Conservation (phyloP, 768 basidiomycete species). For the Mycena belliarum region DNA sequence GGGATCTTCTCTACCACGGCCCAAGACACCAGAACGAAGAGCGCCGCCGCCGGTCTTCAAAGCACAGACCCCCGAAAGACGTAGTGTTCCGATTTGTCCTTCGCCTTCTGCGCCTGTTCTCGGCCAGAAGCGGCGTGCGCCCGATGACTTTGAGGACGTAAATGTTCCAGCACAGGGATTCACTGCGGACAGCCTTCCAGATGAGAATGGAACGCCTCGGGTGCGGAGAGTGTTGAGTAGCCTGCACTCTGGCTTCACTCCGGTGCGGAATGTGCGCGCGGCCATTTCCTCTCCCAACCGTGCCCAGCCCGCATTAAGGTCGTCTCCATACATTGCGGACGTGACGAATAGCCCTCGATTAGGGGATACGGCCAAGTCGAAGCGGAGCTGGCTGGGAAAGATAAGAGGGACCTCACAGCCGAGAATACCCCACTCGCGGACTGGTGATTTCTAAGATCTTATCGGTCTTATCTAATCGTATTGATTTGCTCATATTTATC, state of each 20-base stretch:
- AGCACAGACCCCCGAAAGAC: slow-evolving; percentile 51
- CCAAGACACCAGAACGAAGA: slow-evolving; percentile 57
- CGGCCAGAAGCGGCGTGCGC: slow-evolving; percentile 73
- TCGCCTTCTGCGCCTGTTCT: slow-evolving; percentile 42
- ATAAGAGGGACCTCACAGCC: slow-evolving; percentile 52
- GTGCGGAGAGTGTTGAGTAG: slow-evolving; percentile 59
- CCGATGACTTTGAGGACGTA: slow-evolving; percentile 71
- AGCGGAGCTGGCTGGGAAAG: slow-evolving; percentile 74
- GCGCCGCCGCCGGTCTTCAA: slow-evolving; percentile 47
- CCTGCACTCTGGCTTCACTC: slow-evolving; percentile 71
- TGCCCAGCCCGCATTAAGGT: slow-evolving; percentile 30
- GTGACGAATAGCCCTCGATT: slow-evolving; percentile 67
- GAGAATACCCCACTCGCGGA: slow-evolving; percentile 22
- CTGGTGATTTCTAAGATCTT: slow-evolving; percentile 24
- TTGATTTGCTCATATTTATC: slow-evolving; percentile 14
- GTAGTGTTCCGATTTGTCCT: slow-evolving; percentile 27
- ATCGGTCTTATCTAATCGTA: not conserved
- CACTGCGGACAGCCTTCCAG: slow-evolving; percentile 53
- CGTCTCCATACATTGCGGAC: slow-evolving; percentile 49
- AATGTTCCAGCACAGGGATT: slow-evolving; percentile 67
- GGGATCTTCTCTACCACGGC: slow-evolving; percentile 40
- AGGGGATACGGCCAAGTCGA: slow-evolving; percentile 43
- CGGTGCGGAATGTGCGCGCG: slow-evolving; percentile 48
- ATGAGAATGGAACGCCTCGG: slow-evolving; percentile 56
- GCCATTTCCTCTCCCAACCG: slow-evolving; percentile 54